phyloP scores from a whole-genome alignment of 2,329 filamentous ascomycete genomes.

The Hypoxylon sp. region DNA sequence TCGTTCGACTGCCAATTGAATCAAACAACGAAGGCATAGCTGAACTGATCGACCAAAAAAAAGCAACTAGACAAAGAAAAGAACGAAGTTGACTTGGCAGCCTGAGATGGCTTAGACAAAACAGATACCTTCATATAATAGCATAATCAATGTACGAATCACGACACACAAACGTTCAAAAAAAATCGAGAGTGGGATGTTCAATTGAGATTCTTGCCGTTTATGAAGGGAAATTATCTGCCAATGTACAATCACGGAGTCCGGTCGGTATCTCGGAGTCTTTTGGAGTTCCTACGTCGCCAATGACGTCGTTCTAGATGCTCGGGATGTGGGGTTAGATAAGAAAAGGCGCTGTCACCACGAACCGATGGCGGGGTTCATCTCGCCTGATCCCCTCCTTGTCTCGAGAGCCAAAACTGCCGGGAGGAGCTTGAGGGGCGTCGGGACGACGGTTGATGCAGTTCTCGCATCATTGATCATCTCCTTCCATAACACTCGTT shows the following conservation, averaged over 20 bases:
- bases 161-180: slow-evolving; percentile 8
- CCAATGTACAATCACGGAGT: slow-evolving; percentile 33
- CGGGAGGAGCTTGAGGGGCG: slow-evolving; percentile 36
- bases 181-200: not conserved
- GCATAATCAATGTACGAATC: not conserved
- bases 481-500: not conserved
- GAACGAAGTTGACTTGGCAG: not conserved
- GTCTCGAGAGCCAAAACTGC: slow-evolving; percentile 32
- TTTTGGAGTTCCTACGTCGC: slow-evolving; percentile 27
- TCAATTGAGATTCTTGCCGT: slow-evolving; percentile 1
- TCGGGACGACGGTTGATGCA: slow-evolving; percentile 34
- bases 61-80: too few relatives aligned
- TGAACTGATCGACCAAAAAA: not conserved
- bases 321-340: slow-evolving; percentile 41
- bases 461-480: slow-evolving; percentile 30
- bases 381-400: slow-evolving; percentile 4
- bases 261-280: slow-evolving; percentile 47
- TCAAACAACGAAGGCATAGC: slow-evolving; percentile 41
- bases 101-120: slow-evolving; percentile 11
- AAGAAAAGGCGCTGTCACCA: slow-evolving; percentile 5
- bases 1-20: slow-evolving; percentile 56
- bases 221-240: slow-evolving; percentile 13
- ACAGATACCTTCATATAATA: slow-evolving; percentile 9
- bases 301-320: slow-evolving; percentile 40
- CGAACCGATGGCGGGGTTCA: slow-evolving; percentile 31